Conservation (phyloP, 805 yeast species). For the Suhomyces sp. region DNA sequence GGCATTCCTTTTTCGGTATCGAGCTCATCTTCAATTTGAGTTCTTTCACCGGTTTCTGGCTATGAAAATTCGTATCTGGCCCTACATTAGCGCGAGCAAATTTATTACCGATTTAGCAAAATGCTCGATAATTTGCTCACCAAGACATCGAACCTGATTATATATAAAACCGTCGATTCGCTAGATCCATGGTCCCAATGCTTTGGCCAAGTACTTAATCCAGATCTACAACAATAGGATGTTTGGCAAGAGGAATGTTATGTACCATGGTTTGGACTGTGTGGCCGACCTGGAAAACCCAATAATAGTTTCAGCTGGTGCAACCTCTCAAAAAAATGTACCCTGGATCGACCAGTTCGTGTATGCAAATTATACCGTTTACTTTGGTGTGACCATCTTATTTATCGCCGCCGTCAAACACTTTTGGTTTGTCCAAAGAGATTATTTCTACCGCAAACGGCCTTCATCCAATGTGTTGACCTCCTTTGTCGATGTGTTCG, state of each 20-base stretch:
- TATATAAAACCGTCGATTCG: slow-evolving; percentile 1
- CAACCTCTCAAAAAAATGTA: slow-evolving; percentile 30
- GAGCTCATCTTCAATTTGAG: too few relatives aligned
- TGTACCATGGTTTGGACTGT: slow-evolving; percentile 40
- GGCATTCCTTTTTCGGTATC: too few relatives aligned
- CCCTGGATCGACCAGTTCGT: slow-evolving; percentile 26
- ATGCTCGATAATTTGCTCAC: slow-evolving; percentile 3
- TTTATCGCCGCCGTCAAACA: slow-evolving; percentile 34
- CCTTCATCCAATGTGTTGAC: slow-evolving; percentile 6
- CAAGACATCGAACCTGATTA: not conserved
- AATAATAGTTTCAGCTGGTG: slow-evolving; percentile 18
- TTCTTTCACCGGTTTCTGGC: too few relatives aligned
- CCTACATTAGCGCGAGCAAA: slow-evolving; percentile 4
- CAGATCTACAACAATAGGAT: not conserved
- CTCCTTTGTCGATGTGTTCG: slow-evolving; percentile 26
- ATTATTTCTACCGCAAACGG: slow-evolving; percentile 17
- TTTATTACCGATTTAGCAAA: slow-evolving; percentile 1
- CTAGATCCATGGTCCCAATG: too few relatives aligned
- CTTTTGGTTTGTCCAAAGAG: slow-evolving; percentile 26
- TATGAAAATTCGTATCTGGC: too few relatives aligned
- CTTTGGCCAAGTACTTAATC: too few relatives aligned
- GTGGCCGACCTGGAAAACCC: slow-evolving; percentile 24
- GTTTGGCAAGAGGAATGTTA: slow-evolving; percentile 14
- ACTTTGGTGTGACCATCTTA: slow-evolving; percentile 40
- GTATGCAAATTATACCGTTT: slow-evolving; percentile 41